Conservation (phyloP, 805 yeast genomes). For the Suhomyces pyralidae region DNA sequence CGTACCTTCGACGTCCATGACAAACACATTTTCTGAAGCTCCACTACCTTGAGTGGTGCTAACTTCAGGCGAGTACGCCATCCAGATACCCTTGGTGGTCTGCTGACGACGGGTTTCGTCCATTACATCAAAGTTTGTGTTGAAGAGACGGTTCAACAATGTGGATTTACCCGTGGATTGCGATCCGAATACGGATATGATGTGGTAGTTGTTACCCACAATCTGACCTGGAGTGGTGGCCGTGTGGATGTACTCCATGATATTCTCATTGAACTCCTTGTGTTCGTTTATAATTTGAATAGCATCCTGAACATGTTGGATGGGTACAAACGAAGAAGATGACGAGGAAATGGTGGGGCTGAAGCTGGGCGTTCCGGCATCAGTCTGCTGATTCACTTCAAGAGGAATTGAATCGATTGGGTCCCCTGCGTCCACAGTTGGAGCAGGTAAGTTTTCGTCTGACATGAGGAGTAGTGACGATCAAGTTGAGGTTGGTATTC, state of each 20-base stretch:
- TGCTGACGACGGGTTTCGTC: conserved; percentile 82
- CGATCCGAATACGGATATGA: conserved; percentile 94
- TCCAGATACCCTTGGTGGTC: conserved; percentile 57
- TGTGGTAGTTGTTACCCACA: conserved; percentile 74
- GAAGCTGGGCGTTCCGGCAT: conserved; percentile 9
- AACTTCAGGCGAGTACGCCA: conserved; percentile 38
- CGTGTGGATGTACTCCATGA: conserved; percentile 33
- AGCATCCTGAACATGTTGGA: conserved; percentile 35
- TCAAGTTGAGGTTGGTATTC: not conserved
- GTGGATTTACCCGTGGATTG: conserved; percentile 97
- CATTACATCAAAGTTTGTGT: conserved; percentile 91
- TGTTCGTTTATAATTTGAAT: conserved; percentile 63
- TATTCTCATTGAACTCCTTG: conserved; percentile 47
- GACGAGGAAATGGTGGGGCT: conserved; percentile 27
- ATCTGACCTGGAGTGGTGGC: conserved; percentile 28
- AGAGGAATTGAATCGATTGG: not conserved
- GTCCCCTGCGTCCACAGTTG: conserved; percentile 7
- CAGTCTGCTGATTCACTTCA: not conserved
- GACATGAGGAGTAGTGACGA: conserved; percentile 4
- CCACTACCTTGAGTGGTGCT: conserved; percentile 17
- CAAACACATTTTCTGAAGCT: conserved; percentile 48
- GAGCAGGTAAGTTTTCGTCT: conserved; percentile 9
- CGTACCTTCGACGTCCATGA: conserved; percentile 98
- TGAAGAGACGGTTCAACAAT: conserved; percentile 77
- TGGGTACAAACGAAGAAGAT: conserved; percentile 40